phyloP scores from a whole-genome alignment of 768 basidiomycete species.

The Lactifluus pinguis region DNA sequence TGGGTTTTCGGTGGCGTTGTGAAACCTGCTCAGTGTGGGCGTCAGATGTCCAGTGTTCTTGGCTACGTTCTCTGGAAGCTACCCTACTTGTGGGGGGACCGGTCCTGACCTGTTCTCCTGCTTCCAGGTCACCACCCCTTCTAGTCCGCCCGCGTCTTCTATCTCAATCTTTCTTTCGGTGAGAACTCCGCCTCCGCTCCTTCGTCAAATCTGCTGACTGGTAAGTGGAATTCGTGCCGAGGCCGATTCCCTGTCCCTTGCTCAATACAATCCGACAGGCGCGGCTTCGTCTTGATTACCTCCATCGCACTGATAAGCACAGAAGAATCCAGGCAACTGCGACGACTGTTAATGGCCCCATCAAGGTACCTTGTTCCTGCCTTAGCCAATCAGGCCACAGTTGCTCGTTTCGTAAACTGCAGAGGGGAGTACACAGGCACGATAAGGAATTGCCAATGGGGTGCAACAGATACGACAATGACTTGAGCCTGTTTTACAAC shows the following conservation, averaged over 20 bases:
- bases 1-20: too few species aligned
- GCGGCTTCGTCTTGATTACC: background rate
- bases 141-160: too few species aligned
- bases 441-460: background rate
- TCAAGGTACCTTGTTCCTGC: constrained; percentile 23
- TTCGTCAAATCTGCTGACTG: background rate
- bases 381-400: constrained; percentile 3
- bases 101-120: background rate
- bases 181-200: background rate
- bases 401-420: background rate
- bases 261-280: constrained; percentile 19
- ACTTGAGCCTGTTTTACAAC: background rate
- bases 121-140: too few species aligned
- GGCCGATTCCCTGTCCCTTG: constrained; percentile 18
- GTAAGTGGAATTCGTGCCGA: too few species aligned
- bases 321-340: constrained; percentile 21
- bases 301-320: constrained; percentile 1
- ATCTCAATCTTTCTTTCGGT: background rate
- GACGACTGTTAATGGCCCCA: background rate
- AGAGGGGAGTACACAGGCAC: background rate
- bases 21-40: constrained; percentile 16
- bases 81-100: background rate
- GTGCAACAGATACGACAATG: background rate
- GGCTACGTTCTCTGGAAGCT: constrained; percentile 18
- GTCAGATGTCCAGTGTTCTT: constrained; percentile 20